phyloP scores from a whole-genome alignment of 1,284 basidiomycete species.

The Heterobasidion annosum region DNA sequence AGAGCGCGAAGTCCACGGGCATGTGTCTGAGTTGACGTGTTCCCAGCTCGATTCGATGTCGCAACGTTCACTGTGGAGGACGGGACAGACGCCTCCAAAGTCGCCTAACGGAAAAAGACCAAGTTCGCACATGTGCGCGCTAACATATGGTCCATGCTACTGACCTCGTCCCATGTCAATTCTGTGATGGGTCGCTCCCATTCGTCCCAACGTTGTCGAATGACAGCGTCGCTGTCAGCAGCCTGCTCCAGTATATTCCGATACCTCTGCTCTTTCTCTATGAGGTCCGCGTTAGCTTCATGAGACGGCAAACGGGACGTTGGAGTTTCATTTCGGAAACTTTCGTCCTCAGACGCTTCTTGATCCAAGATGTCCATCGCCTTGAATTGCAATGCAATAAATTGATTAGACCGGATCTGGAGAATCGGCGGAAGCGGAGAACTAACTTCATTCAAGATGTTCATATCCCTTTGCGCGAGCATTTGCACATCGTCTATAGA shows the following conservation, averaged over 20 bases:
- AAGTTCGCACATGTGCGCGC: background rate
- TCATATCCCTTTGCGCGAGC: conserved; percentile 54
- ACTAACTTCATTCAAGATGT: conserved; percentile 69
- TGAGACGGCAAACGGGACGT: conserved; percentile 59
- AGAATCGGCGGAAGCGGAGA: background rate
- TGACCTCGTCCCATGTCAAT: conserved; percentile 68
- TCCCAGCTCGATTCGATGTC: conserved; percentile 24
- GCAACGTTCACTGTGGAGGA: conserved; percentile 43
- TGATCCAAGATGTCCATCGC: conserved; percentile 83
- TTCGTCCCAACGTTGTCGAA: conserved; percentile 78
- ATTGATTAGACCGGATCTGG: background rate
- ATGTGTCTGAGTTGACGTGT: conserved; percentile 38
- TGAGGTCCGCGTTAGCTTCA: conserved; percentile 70
- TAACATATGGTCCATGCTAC: conserved; percentile 5
- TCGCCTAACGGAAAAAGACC: conserved; percentile 34
- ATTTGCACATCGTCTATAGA: conserved; percentile 69
- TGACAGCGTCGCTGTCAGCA: conserved; percentile 63
- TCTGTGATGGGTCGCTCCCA: conserved; percentile 73
- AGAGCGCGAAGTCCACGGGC: conserved; percentile 70
- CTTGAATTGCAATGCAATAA: conserved; percentile 28
- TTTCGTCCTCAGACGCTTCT: conserved; percentile 85
- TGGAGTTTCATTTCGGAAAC: conserved; percentile 38
- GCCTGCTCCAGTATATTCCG: conserved; percentile 69
- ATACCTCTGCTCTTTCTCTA: conserved; percentile 65
- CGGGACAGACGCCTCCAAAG: conserved; percentile 60